Percentiles rank a stretch among this genome's conserved stretches.
Evolutionary conservation across 2,329 filamentous ascomycete genomes (phyloP).

Genomic region (Aspergillus japonicus): DNA sequence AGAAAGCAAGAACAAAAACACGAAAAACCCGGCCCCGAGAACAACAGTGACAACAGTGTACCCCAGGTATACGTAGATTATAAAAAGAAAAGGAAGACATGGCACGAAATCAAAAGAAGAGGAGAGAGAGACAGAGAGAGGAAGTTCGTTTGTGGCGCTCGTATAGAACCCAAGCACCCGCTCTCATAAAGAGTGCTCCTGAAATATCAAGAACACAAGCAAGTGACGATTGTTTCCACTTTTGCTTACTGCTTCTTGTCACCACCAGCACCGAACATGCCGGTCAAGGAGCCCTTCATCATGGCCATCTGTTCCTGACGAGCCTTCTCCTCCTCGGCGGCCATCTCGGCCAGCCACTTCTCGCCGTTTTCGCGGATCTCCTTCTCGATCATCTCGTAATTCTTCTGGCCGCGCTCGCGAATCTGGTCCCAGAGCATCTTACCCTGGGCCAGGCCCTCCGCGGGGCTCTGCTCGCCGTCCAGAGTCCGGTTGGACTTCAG

Average conservation of each 20-base stretch:
- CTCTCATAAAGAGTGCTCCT: background rate
- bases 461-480: slow-evolving; percentile 68
- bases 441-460: slow-evolving; percentile 79
- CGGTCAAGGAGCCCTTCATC: slow-evolving; percentile 77
- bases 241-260: slow-evolving; percentile 24
- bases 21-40: slow-evolving; percentile 25
- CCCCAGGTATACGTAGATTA: slow-evolving; percentile 18
- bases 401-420: slow-evolving; percentile 83
- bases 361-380: slow-evolving; percentile 92
- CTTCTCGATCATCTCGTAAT: slow-evolving; percentile 85
- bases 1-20: slow-evolving; percentile 5
- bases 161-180: background rate
- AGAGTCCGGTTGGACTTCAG: slow-evolving; percentile 65
- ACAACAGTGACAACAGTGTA: slow-evolving; percentile 11
- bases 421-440: slow-evolving; percentile 98
- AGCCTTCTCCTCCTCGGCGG: slow-evolving; percentile 79
- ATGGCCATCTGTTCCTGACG: slow-evolving; percentile 88
- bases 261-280: slow-evolving; percentile 49
- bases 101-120: slow-evolving; percentile 1
- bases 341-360: slow-evolving; percentile 94
- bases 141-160: slow-evolving; percentile 8
- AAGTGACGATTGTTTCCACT: background rate
- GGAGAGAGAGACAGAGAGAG: slow-evolving; percentile 8
- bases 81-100: slow-evolving; percentile 13
- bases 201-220: background rate